Percentiles rank a stretch among this genome's conserved stretches.
These are phyloP conservation scores for Lepiota brunneoincarnata DNA, from an alignment of 768 basidiomycete species.

Conservation along the genomic window DNA sequence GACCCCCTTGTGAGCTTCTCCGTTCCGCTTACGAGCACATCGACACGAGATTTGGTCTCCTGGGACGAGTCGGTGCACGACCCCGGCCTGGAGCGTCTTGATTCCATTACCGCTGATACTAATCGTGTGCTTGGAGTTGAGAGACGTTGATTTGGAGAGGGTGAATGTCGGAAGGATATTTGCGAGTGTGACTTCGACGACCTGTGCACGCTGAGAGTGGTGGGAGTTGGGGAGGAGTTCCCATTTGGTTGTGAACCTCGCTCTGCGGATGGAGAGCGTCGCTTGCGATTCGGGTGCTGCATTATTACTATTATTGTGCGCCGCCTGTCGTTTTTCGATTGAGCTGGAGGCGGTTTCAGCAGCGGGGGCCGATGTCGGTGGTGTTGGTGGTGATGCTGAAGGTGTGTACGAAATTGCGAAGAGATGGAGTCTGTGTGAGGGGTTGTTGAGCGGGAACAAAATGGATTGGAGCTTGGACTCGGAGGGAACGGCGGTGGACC, in stretches of 20 bases:
- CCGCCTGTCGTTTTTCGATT: background rate
- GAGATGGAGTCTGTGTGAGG: slow-evolving; percentile 37
- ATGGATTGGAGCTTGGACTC: slow-evolving; percentile 38
- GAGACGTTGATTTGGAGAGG: slow-evolving; percentile 24
- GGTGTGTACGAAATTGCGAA: slow-evolving; percentile 44
- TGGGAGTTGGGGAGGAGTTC: slow-evolving; percentile 28
- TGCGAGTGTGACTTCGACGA: slow-evolving; percentile 48
- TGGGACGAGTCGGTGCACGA: slow-evolving; percentile 43
- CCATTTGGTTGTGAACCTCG: slow-evolving; percentile 47
- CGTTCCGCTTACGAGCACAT: slow-evolving; percentile 43
- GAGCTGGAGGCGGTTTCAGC: no score
- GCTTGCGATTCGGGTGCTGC: slow-evolving; percentile 16
- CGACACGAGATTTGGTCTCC: slow-evolving; percentile 48
- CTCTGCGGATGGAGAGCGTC: slow-evolving; percentile 37
- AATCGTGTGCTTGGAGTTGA: slow-evolving; percentile 30
- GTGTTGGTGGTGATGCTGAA: slow-evolving; percentile 13
- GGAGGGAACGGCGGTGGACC: slow-evolving; percentile 42
- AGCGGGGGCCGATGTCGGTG: no score
- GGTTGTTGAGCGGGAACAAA: slow-evolving; percentile 34
- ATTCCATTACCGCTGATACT: slow-evolving; percentile 37
- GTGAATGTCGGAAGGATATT: slow-evolving; percentile 42
- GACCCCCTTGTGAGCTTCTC: slow-evolving; percentile 14
- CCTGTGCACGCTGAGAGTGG: slow-evolving; percentile 35
- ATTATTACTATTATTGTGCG: background rate
- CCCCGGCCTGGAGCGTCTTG: slow-evolving; percentile 39